phyloP scores from a whole-genome alignment of 2,329 filamentous ascomycete genomes.

The Camillea tinctor region DNA sequence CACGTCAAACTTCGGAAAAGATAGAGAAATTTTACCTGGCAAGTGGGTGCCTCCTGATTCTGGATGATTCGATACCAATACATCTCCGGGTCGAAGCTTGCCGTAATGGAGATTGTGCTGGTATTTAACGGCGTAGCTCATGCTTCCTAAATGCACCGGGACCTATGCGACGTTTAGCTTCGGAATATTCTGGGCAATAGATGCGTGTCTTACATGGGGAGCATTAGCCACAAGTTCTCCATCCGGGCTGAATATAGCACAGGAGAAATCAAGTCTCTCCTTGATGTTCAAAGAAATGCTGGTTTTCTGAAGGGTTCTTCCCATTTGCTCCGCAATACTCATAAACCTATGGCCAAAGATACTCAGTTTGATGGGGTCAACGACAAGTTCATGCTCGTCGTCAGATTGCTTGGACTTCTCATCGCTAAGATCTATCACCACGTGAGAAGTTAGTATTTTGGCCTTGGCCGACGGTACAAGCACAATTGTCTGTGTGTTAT shows the following conservation, averaged over 20 bases:
- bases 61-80: slow-evolving; percentile 17
- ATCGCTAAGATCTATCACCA: slow-evolving; percentile 34
- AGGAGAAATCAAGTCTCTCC: slow-evolving; percentile 77
- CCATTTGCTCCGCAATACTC: slow-evolving; percentile 82
- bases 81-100: slow-evolving; percentile 45
- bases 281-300: slow-evolving; percentile 76
- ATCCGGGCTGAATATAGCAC: slow-evolving; percentile 71
- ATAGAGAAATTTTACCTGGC: slow-evolving; percentile 1
- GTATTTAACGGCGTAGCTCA: slow-evolving; percentile 71
- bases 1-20: neutral
- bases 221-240: slow-evolving; percentile 72
- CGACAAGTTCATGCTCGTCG: slow-evolving; percentile 40
- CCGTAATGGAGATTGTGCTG: slow-evolving; percentile 68
- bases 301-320: slow-evolving; percentile 73
- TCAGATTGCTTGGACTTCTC: slow-evolving; percentile 57
- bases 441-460: slow-evolving; percentile 35
- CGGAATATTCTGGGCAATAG: neutral
- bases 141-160: slow-evolving; percentile 71
- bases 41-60: slow-evolving; percentile 15
- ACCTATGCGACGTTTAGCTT: slow-evolving; percentile 43
- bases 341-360: slow-evolving; percentile 81
- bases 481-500: slow-evolving; percentile 24
- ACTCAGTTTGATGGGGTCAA: slow-evolving; percentile 72
- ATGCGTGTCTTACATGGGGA: slow-evolving; percentile 42
- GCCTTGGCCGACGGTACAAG: slow-evolving; percentile 40